These are phyloP conservation scores for Dovyalis caffra DNA, from an alignment of 345 rosid species.

Conservation along the genomic window DNA sequence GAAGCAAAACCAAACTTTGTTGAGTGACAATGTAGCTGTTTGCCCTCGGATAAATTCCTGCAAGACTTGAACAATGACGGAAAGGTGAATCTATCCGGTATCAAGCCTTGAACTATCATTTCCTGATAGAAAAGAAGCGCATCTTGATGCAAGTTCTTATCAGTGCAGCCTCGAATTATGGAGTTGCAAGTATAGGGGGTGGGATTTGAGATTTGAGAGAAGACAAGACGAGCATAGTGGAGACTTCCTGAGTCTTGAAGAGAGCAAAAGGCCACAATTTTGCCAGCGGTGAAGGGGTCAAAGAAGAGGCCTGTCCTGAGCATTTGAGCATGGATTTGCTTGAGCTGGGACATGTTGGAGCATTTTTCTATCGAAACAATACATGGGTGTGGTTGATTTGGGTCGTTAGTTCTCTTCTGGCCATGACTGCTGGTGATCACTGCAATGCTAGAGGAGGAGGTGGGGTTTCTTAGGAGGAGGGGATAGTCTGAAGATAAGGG, in stretches of 20 bases:
- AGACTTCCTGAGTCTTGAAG: slow-evolving; percentile 12
- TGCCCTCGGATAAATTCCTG: neutral
- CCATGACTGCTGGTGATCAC: neutral
- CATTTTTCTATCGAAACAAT: slow-evolving; percentile 13
- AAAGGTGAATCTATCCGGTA: slow-evolving; percentile 22
- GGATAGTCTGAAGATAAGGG: slow-evolving; percentile 6
- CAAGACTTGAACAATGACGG: slow-evolving; percentile 29
- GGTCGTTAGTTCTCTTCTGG: neutral
- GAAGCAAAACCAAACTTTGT: slow-evolving; percentile 24
- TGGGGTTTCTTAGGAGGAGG: neutral
- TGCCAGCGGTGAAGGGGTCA: slow-evolving; percentile 4
- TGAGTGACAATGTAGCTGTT: slow-evolving; percentile 20
- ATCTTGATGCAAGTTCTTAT: slow-evolving; percentile 7
- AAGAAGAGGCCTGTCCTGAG: slow-evolving; percentile 11
- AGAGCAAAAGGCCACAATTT: slow-evolving; percentile 6
- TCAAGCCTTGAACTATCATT: slow-evolving; percentile 11
- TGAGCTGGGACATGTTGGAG: slow-evolving; percentile 17
- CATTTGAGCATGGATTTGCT: slow-evolving; percentile 23
- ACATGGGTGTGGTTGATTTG: slow-evolving; percentile 8
- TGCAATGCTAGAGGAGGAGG: neutral
- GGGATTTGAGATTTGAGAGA: slow-evolving; percentile 16
- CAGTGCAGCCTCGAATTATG: slow-evolving; percentile 23
- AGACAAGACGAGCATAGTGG: slow-evolving; percentile 11
- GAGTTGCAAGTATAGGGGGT: slow-evolving; percentile 18
- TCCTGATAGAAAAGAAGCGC: slow-evolving; percentile 16